These are phyloP conservation scores for Mucor racemosus DNA, from an alignment of 371 early-diverging fungal genomes.

Conservation along the genomic window DNA sequence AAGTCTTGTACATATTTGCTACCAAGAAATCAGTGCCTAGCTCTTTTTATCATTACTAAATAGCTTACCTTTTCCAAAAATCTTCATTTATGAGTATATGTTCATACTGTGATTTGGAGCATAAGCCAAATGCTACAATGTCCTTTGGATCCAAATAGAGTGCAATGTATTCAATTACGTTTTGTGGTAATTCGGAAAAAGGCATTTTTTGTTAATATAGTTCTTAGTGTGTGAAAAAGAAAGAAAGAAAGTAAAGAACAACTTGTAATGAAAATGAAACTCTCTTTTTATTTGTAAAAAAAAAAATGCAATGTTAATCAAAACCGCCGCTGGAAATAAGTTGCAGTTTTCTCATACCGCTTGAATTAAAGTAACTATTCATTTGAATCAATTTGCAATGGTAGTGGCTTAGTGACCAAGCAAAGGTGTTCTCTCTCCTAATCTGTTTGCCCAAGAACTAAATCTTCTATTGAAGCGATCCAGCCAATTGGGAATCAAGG, in stretches of 20 bases:
- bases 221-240: not conserved
- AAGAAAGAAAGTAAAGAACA: not conserved
- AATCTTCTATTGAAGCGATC: constrained; percentile 46
- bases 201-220: not conserved
- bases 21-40: not conserved
- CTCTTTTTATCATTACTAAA: not conserved
- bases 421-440: constrained; percentile 53
- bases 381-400: not conserved
- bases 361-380: not conserved
- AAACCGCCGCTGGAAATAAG: constrained; percentile 1
- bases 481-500: constrained; percentile 47
- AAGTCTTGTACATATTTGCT: constrained; percentile 60
- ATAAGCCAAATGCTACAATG: not conserved
- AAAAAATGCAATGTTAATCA: not conserved
- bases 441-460: constrained; percentile 37
- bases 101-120: constrained; percentile 4
- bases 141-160: constrained; percentile 7
- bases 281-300: not conserved
- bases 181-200: constrained; percentile 5
- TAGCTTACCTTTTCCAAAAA: constrained; percentile 37
- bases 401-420: constrained; percentile 19
- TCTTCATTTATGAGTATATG: constrained; percentile 3
- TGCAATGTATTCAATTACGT: constrained; percentile 9
- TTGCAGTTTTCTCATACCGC: not conserved
- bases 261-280: not conserved